Percentiles rank a stretch among this genome's conserved stretches.
Conservation (phyloP, 805 yeast species). For the Pichia cabralensis region DNA sequence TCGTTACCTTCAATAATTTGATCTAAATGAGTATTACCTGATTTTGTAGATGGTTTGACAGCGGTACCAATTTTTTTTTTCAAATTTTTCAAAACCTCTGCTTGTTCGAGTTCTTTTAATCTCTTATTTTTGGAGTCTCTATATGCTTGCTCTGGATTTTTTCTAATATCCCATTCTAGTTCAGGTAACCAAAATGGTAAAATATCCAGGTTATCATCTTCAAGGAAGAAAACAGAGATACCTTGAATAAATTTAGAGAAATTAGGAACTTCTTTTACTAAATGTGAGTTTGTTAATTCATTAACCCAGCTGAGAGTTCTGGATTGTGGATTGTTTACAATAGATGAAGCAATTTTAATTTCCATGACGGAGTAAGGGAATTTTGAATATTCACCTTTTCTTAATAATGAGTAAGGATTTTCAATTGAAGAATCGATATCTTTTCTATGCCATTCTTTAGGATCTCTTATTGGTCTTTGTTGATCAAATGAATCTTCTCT, state of each 20-base stretch:
- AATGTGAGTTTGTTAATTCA: slow-evolving; percentile 71
- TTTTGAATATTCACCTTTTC: slow-evolving; percentile 77
- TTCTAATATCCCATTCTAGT: slow-evolving; percentile 65
- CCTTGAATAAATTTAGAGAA: slow-evolving; percentile 93
- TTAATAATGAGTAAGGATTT: slow-evolving; percentile 59
- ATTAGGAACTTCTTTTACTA: slow-evolving; percentile 89
- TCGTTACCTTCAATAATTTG: slow-evolving; percentile 23
- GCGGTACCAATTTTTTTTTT: slow-evolving; percentile 34
- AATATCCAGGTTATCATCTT: slow-evolving; percentile 81
- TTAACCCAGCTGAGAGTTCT: slow-evolving; percentile 61
- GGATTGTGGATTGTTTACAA: slow-evolving; percentile 40
- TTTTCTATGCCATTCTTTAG: slow-evolving; percentile 80
- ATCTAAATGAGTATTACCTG: slow-evolving; percentile 23
- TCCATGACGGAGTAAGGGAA: slow-evolving; percentile 89
- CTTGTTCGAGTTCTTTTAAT: slow-evolving; percentile 36
- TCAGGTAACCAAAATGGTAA: slow-evolving; percentile 95
- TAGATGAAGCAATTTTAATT: slow-evolving; percentile 43
- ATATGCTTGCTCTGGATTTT: slow-evolving; percentile 70
- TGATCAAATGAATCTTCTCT: slow-evolving; percentile 86
- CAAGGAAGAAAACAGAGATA: slow-evolving; percentile 76
- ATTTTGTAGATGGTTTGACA: slow-evolving; percentile 24
- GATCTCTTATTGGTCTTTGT: slow-evolving; percentile 83
- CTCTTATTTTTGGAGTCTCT: slow-evolving; percentile 52
- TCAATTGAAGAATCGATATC: slow-evolving; percentile 75
- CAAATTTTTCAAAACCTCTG: slow-evolving; percentile 26